Conservation (phyloP, 306 rosid genomes). For the Amphicarpaea edgeworthii region DNA sequence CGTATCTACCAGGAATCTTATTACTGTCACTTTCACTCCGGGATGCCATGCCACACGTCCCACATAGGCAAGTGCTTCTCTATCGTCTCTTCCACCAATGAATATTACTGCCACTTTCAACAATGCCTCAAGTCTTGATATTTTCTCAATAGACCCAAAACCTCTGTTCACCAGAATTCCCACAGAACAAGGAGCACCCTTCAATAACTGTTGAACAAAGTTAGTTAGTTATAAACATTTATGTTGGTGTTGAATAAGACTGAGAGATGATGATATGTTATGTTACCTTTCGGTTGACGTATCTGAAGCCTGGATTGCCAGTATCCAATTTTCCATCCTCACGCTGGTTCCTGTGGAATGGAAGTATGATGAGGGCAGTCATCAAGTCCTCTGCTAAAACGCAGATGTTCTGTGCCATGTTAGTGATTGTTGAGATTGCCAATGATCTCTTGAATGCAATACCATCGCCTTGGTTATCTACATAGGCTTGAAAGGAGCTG, state of each 20-base stretch:
- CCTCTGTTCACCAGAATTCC: constrained; percentile 96
- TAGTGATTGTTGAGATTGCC: constrained; percentile 67
- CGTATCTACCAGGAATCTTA: constrained; percentile 75
- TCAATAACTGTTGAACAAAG: constrained; percentile 66
- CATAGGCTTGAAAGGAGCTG: constrained; percentile 59
- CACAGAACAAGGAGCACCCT: constrained; percentile 83
- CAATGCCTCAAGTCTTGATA: constrained; percentile 53
- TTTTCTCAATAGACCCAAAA: constrained; percentile 67
- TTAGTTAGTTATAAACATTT: no score
- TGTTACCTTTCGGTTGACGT: constrained; percentile 89
- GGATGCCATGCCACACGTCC: constrained; percentile 78
- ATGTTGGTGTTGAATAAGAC: no score
- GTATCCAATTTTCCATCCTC: constrained; percentile 64
- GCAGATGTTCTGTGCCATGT: constrained; percentile 73
- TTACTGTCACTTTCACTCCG: constrained; percentile 75
- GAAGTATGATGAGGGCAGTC: constrained; percentile 79
- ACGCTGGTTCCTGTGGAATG: constrained; percentile 75
- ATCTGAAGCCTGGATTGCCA: constrained; percentile 75
- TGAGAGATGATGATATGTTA: no score
- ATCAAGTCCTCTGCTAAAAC: constrained; percentile 75
- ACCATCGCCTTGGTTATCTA: constrained; percentile 56
- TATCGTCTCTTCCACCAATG: constrained; percentile 91
- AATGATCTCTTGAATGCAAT: constrained; percentile 61
- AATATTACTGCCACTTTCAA: constrained; percentile 75
- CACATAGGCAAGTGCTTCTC: constrained; percentile 83